Conservation (phyloP, 75 land plant genomes). For the Chamaecyparis obtusa region DNA sequence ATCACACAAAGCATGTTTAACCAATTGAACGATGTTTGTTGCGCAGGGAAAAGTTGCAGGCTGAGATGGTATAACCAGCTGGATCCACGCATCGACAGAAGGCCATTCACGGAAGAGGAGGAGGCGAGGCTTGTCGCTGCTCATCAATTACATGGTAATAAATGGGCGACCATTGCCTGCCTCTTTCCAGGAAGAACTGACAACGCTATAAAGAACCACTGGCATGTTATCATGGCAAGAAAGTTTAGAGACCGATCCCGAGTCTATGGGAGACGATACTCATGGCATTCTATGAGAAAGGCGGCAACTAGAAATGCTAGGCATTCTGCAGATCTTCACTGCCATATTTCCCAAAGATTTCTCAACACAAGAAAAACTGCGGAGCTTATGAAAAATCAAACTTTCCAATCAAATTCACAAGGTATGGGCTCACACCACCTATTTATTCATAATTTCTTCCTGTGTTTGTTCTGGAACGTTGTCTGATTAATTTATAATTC, state of each 20-base stretch:
- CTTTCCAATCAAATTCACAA: neutral
- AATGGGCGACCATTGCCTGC: slow-evolving; percentile 66
- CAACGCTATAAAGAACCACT: slow-evolving; percentile 78
- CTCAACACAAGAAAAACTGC: neutral
- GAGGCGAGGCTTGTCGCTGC: slow-evolving; percentile 62
- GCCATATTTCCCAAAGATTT: neutral
- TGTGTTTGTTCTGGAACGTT: neutral
- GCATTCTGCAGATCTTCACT: neutral
- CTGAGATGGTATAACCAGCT: slow-evolving; percentile 83
- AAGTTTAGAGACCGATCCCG: slow-evolving; percentile 43
- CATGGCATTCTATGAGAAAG: neutral
- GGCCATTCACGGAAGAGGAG: slow-evolving; percentile 68
- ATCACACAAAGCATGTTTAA: no score
- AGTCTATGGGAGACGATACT: slow-evolving; percentile 18
- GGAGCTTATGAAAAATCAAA: neutral
- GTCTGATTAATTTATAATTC: neutral
- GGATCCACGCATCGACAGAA: slow-evolving; percentile 57
- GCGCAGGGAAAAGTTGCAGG: slow-evolving; percentile 74
- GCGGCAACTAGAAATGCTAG: neutral
- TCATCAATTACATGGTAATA: slow-evolving; percentile 68
- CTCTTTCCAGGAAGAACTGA: slow-evolving; percentile 77
- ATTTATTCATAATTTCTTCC: neutral
- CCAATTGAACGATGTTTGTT: no score
- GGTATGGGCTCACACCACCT: neutral
- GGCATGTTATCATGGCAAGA: slow-evolving; percentile 71